Conservation (phyloP, 177 flowering plant genomes). For the Vitis hybrid region DNA sequence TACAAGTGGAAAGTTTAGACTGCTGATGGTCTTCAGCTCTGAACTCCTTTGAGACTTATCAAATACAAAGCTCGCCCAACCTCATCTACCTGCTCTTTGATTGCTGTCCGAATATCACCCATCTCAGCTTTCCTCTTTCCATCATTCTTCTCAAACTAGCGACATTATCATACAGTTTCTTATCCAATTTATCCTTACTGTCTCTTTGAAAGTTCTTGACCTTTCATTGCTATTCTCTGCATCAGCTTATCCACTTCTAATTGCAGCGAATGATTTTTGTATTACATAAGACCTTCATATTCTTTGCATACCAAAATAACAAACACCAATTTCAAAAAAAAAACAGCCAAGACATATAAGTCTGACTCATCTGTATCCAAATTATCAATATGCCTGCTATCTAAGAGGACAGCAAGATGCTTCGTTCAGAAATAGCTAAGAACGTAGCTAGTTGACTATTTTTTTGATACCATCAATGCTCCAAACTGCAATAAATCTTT, state of each 20-base stretch:
- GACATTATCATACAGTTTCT: conserved; percentile 18
- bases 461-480: conserved; percentile 60
- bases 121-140: conserved; percentile 48
- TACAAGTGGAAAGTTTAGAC: neutral
- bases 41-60: no score
- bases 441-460: conserved; percentile 60
- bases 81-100: conserved; percentile 56
- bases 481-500: conserved; percentile 76
- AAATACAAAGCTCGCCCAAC: no score
- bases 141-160: conserved; percentile 39
- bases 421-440: conserved; percentile 42
- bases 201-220: no score
- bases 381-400: conserved; percentile 36
- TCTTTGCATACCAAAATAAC: conserved; percentile 50
- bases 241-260: no score
- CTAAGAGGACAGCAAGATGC: conserved; percentile 81
- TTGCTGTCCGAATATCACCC: conserved; percentile 39
- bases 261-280: conserved; percentile 34
- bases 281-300: conserved; percentile 54
- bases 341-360: conserved; percentile 73
- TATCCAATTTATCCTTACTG: no score
- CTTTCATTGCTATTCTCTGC: no score
- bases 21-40: no score
- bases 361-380: conserved; percentile 32
- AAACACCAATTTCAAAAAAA: conserved; percentile 60